phyloP scores from a whole-genome alignment of 1,284 basidiomycete species.

The Ganoderma lingzhi region DNA sequence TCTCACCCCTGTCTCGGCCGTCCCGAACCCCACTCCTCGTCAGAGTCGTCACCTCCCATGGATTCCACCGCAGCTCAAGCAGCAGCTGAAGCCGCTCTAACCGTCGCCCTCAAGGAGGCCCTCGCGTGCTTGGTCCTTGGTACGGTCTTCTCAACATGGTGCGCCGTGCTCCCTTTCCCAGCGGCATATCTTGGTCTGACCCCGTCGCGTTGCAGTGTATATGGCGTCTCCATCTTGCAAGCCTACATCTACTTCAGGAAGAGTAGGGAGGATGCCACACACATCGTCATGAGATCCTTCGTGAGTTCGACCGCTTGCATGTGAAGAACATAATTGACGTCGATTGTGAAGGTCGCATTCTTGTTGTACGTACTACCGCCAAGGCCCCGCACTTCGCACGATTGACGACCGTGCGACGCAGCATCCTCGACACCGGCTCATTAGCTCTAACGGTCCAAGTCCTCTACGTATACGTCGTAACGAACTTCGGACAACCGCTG shows the following conservation, averaged over 20 bases:
- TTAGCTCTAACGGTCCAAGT: neutral
- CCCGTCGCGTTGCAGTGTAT: neutral
- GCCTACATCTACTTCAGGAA: neutral
- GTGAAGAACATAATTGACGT: neutral
- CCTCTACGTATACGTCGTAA: neutral
- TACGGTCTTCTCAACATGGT: neutral
- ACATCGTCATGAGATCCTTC: neutral
- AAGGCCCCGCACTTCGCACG: neutral
- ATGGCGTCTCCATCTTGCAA: slow-evolving; percentile 2
- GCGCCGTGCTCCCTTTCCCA: neutral
- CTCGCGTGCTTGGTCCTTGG: neutral
- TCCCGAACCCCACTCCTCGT: neutral
- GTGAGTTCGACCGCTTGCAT: neutral
- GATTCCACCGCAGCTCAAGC: neutral
- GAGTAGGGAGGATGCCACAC: neutral
- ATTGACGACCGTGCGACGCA: neutral
- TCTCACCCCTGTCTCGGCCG: neutral
- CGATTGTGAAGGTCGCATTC: neutral
- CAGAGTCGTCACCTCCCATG: neutral
- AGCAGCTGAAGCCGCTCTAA: neutral
- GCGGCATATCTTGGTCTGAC: neutral
- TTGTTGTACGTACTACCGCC: neutral
- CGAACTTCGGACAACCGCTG: neutral
- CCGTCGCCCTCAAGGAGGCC: neutral
- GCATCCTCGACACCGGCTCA: neutral